Percentiles rank a stretch among this genome's conserved stretches.
These are phyloP conservation scores for Gastrolobium villosum DNA, from an alignment of 306 rosid genomes.

Conservation along the genomic window DNA sequence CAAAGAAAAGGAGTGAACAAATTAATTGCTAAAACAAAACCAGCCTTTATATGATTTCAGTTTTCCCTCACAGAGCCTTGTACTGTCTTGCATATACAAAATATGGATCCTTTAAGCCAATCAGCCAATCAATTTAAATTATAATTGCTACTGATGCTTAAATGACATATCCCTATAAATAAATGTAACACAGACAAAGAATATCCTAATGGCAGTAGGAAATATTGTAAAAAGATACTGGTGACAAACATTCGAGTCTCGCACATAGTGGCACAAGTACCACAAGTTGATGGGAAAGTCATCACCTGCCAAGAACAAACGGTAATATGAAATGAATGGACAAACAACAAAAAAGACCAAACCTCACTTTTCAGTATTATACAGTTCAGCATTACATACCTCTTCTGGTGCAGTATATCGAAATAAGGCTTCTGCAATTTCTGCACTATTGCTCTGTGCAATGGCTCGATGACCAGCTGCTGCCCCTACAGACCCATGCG, in stretches of 20 bases:
- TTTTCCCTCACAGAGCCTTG: slow-evolving; percentile 19
- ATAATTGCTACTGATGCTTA: neutral
- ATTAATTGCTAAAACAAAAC: neutral
- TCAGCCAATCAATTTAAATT: slow-evolving; percentile 38
- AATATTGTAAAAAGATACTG: slow-evolving; percentile 68
- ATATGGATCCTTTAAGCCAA: slow-evolving; percentile 37
- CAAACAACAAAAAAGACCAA: slow-evolving; percentile 16
- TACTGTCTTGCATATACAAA: slow-evolving; percentile 23
- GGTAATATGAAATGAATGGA: slow-evolving; percentile 21
- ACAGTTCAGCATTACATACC: slow-evolving; percentile 55
- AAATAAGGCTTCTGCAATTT: slow-evolving; percentile 88
- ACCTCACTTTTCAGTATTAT: neutral
- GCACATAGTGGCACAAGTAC: slow-evolving; percentile 71
- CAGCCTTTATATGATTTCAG: slow-evolving; percentile 8
- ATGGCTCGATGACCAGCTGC: slow-evolving; percentile 89
- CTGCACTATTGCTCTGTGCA: slow-evolving; percentile 88
- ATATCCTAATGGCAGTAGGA: slow-evolving; percentile 18
- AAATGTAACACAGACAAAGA: slow-evolving; percentile 26
- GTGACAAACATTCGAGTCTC: slow-evolving; percentile 99
- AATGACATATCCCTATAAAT: neutral
- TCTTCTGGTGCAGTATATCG: slow-evolving; percentile 96
- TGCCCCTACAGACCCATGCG: slow-evolving; percentile 91
- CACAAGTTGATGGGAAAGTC: slow-evolving; percentile 98
- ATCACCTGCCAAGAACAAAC: slow-evolving; percentile 75
- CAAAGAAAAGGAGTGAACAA: slow-evolving; percentile 11